Conservation (phyloP, 345 rosid species). For the Murraya paniculata region DNA sequence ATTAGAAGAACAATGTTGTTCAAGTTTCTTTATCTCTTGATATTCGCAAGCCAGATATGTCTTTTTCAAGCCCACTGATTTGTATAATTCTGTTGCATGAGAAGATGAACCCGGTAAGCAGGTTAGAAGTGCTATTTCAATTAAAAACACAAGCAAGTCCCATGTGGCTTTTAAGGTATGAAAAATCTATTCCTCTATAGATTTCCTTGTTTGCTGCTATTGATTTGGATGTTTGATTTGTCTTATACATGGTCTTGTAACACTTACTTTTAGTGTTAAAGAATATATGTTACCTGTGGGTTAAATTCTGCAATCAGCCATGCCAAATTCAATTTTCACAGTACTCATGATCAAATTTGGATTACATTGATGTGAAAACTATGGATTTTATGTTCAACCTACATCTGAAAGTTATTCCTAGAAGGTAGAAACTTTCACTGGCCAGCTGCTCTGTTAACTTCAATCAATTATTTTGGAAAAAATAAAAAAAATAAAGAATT, state of each 20-base stretch:
- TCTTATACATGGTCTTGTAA: neutral
- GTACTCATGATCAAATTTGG: neutral
- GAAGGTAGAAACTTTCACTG: neutral
- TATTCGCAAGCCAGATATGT: neutral
- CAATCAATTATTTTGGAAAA: neutral
- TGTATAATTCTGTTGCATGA: slow-evolving; percentile 8
- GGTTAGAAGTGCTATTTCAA: slow-evolving; percentile 61
- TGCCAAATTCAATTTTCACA: neutral
- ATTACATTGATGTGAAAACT: neutral
- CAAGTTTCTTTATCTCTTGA: neutral
- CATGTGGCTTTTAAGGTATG: slow-evolving; percentile 72
- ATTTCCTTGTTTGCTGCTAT: neutral
- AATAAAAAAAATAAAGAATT: neutral
- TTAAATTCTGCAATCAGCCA: neutral
- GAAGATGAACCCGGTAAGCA: slow-evolving; percentile 76
- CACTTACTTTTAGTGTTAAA: neutral
- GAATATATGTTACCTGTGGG: neutral
- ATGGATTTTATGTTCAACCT: neutral
- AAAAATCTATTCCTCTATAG: neutral
- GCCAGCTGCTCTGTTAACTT: neutral
- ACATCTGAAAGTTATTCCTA: neutral
- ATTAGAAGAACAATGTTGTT: neutral
- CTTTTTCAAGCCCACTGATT: slow-evolving; percentile 16
- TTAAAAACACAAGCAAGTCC: slow-evolving; percentile 64
- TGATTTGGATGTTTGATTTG: slow-evolving; percentile 13